Base-by-base conservation (phyloP, 2,329 filamentous ascomycete species). In the Cladophialophora psammophila region DNA sequence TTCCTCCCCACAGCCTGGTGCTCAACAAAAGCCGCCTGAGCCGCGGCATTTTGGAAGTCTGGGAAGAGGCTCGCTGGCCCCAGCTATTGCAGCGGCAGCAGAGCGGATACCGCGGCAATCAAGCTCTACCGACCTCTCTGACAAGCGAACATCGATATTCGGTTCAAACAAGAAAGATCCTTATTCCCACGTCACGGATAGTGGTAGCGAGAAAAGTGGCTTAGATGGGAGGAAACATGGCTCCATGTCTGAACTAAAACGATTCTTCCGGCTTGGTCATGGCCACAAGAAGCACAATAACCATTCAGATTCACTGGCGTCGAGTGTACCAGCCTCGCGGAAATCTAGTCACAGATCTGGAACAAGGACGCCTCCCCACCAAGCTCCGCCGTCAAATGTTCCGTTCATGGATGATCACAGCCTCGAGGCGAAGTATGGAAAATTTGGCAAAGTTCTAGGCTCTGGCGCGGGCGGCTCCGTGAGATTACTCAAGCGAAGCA, bases 321-420 rank as follows among this genome's bases (percentile, higher is more conserved):
- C 71, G 2, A 68, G 69, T 5, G 68, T 66, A 12, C 85, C 90
- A 3, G 81, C 84, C 9, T 89, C 89, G 0, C 89, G 89, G 6
- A 86, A 86, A 72, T 80, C 75, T 42, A 82, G 86, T 7, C 84
- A 87, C 15, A 82, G 82, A 66, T 81, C 84, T 0, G 82, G 83
- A 5, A 78, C 77, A 5, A 86, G 82, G 73, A 85, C 82, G 1
- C 83, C 82, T 8, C 80, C 82, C 1, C 83, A 86, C 67, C 90
- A 90, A 74, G 75, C 78, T 70, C 76, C 79, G 9, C 74, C 79
- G 1, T 74, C 79, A 26, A 82, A 76, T 69, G 87, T 96, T 61
- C 95, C 95, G 0, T 99, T 99, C 77, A 92, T 91, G 26, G 94
- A 98, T 74, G 94, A 98, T 72, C 94, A 98, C 76, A 93, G 93